Conservation (phyloP, 345 rosid species). For the Pistacia vera region DNA sequence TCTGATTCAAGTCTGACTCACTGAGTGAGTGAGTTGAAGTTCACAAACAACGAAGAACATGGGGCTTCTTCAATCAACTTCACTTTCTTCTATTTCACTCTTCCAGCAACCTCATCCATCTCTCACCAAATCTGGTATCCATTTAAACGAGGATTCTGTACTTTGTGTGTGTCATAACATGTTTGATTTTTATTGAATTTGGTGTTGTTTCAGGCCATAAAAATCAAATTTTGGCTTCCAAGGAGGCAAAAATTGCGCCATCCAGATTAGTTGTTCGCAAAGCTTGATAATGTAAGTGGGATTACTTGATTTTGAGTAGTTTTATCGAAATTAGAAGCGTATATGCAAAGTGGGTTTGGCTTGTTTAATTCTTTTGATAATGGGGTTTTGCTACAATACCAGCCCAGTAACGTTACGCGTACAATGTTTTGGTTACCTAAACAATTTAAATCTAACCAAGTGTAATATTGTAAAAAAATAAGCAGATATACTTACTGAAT, state of each 20-base stretch:
- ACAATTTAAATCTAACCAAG: too few relatives aligned
- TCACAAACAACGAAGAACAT: constrained; percentile 3
- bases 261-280: constrained; percentile 39
- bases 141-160: not conserved
- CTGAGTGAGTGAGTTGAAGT: constrained; percentile 3
- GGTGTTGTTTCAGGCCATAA: constrained; percentile 35
- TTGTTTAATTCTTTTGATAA: too few relatives aligned
- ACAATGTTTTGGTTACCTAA: too few relatives aligned
- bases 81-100: constrained; percentile 13
- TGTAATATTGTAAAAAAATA: too few relatives aligned
- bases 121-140: constrained; percentile 13
- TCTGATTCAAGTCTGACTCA: not conserved
- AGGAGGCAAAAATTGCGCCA: constrained; percentile 23
- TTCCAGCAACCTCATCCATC: not conserved
- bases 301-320: not conserved
- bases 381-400: too few relatives aligned
- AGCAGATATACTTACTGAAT: too few relatives aligned
- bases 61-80: constrained; percentile 41
- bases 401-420: too few relatives aligned
- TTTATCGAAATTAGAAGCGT: not conserved
- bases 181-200: constrained; percentile 1
- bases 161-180: not conserved
- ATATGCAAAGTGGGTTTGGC: not conserved
- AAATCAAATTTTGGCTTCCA: constrained; percentile 15
- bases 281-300: constrained; percentile 43